phyloP scores from a whole-genome alignment of 2,329 filamentous ascomycete species.

The Apiospora malaysiana region DNA sequence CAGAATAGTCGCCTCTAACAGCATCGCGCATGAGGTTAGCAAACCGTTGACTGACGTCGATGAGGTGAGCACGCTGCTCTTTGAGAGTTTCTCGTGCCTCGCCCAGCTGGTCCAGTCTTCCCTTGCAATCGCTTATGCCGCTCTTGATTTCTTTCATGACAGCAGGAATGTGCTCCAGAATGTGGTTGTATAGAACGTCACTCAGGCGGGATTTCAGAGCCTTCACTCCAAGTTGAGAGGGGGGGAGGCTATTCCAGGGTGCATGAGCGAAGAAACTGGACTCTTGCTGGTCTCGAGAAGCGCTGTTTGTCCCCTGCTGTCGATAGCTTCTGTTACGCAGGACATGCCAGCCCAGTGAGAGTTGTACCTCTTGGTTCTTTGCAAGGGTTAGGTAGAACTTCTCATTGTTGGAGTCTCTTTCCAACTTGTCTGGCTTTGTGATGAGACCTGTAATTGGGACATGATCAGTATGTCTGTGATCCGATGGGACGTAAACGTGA shows the following conservation, averaged over 20 bases:
- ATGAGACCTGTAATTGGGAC: slow-evolving; percentile 38
- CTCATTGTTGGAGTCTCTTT: slow-evolving; percentile 44
- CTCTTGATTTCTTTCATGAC: slow-evolving; percentile 38
- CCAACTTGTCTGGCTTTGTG: slow-evolving; percentile 50
- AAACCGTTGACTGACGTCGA: slow-evolving; percentile 37
- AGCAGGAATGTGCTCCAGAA: slow-evolving; percentile 38
- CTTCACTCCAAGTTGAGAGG: slow-evolving; percentile 28
- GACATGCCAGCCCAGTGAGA: slow-evolving; percentile 58
- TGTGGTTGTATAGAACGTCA: slow-evolving; percentile 35
- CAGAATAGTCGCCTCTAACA: slow-evolving; percentile 37
- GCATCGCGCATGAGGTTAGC: slow-evolving; percentile 33
- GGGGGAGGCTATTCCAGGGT: slow-evolving; percentile 22
- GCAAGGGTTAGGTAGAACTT: slow-evolving; percentile 45
- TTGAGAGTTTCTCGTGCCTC: slow-evolving; percentile 28
- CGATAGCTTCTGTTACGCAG: slow-evolving; percentile 45
- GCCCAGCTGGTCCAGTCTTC: slow-evolving; percentile 33
- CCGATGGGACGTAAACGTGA: no score
- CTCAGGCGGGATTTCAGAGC: slow-evolving; percentile 34
- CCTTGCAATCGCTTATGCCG: slow-evolving; percentile 32
- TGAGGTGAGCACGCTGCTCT: slow-evolving; percentile 39
- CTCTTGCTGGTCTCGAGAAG: slow-evolving; percentile 25
- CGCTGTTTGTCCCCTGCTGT: background rate
- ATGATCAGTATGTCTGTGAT: background rate
- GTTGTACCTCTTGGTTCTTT: slow-evolving; percentile 49
- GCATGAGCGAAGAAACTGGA: slow-evolving; percentile 27